Percentiles rank a stretch among this genome's conserved stretches.
phyloP scores from a whole-genome alignment of 768 basidiomycete genomes.

The Rhodotorula kratochvilovae region DNA sequence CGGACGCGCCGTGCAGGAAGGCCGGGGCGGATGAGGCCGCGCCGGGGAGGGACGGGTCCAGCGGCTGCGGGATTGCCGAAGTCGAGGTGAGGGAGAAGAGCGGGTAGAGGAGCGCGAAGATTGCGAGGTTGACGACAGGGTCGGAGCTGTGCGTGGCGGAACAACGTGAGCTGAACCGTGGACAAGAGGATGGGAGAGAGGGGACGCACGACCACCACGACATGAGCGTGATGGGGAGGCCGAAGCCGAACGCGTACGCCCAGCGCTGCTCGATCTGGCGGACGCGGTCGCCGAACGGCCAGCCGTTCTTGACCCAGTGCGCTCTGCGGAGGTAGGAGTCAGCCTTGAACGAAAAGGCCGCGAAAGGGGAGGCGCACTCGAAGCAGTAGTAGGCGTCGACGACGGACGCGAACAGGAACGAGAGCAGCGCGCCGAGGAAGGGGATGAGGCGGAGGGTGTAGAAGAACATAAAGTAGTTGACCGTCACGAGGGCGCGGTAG shows the following conservation, averaged over 20 bases:
- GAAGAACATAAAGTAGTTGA: conserved; percentile 67
- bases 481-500: conserved; percentile 74
- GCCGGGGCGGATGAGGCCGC: conserved; percentile 52
- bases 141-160: conserved; percentile 4
- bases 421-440: conserved; percentile 57
- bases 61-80: conserved; percentile 67
- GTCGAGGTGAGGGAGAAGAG: conserved; percentile 68
- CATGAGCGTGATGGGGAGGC: conserved; percentile 48
- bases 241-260: conserved; percentile 83
- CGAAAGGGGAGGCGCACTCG: conserved; percentile 55
- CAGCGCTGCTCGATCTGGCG: conserved; percentile 75
- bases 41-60: conserved; percentile 59
- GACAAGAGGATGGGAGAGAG: conserved; percentile 71
- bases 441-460: conserved; percentile 64
- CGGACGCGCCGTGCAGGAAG: conserved; percentile 58
- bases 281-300: conserved; percentile 37
- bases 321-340: neutral
- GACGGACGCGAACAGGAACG: conserved; percentile 76
- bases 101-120: conserved; percentile 79
- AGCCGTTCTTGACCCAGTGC: conserved; percentile 29
- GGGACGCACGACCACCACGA: conserved; percentile 46
- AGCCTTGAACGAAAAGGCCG: neutral
- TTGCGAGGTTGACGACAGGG: conserved; percentile 63
- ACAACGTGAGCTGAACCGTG: neutral
- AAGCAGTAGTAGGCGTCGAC: conserved; percentile 89